These are phyloP conservation scores for Farysia itapuensis DNA, from an alignment of 1,284 basidiomycete genomes.

Conservation along the genomic window DNA sequence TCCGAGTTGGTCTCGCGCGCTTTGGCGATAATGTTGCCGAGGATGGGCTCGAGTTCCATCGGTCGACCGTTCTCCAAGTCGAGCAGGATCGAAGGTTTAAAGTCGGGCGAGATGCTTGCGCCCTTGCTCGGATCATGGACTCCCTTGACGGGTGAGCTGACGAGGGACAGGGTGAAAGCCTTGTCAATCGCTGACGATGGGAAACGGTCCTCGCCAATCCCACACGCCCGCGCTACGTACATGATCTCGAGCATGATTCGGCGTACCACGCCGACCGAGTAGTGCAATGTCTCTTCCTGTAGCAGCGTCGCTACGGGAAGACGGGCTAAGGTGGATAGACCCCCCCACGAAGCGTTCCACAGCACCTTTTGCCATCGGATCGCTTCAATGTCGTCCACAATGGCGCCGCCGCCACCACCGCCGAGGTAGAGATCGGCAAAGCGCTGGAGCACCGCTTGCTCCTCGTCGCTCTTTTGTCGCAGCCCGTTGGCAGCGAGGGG, in stretches of 20 bases:
- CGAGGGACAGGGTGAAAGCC: constrained; percentile 37
- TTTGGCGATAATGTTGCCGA: constrained; percentile 34
- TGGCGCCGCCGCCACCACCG: constrained; percentile 60
- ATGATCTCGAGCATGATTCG: constrained; percentile 62
- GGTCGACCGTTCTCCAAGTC: constrained; percentile 49
- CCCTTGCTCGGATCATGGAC: constrained; percentile 2
- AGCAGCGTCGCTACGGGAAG: constrained; percentile 61
- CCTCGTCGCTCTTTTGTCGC: constrained; percentile 5
- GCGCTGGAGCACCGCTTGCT: constrained; percentile 49
- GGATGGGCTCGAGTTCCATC: constrained; percentile 52
- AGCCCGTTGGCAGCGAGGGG: not conserved
- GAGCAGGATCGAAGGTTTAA: constrained; percentile 53
- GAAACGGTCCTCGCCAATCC: constrained; percentile 33
- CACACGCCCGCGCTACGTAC: constrained; percentile 59
- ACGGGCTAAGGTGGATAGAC: constrained; percentile 61
- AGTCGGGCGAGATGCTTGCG: constrained; percentile 11
- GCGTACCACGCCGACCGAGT: constrained; percentile 59
- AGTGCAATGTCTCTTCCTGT: constrained; percentile 53
- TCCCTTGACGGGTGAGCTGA: constrained; percentile 1
- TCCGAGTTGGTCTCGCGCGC: constrained; percentile 34
- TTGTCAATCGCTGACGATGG: constrained; percentile 38
- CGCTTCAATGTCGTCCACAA: constrained; percentile 62
- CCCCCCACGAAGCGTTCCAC: constrained; percentile 57
- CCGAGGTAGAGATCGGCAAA: constrained; percentile 59
- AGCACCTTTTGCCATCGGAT: constrained; percentile 64